Conservation (phyloP, 2,329 filamentous ascomycete species). For the Colletotrichum cereale region DNA sequence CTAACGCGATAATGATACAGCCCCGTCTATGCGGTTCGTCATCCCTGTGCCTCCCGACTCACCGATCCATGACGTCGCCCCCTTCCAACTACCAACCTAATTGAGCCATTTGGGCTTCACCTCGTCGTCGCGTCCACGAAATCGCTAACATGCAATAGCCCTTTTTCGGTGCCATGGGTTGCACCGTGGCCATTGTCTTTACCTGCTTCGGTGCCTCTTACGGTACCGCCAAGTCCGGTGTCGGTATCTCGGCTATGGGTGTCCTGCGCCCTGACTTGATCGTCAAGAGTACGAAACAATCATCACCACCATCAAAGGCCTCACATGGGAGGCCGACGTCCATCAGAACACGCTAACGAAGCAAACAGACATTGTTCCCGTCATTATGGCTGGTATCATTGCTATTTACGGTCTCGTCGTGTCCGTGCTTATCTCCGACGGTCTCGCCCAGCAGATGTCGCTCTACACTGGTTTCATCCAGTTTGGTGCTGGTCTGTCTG, state of each 20-base stretch:
- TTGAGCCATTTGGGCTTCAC: constrained; percentile 40
- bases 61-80: constrained; percentile 42
- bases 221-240: constrained; percentile 98
- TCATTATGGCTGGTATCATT: constrained; percentile 99
- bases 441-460: constrained; percentile 77
- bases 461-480: constrained; percentile 89
- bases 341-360: constrained; percentile 39
- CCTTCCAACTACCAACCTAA: constrained; percentile 20
- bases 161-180: constrained; percentile 98
- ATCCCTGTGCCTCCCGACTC: constrained; percentile 41
- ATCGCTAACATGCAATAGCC: constrained; percentile 64
- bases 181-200: constrained; percentile 96
- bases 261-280: constrained; percentile 97
- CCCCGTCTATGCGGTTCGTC: constrained; percentile 99
- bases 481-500: constrained; percentile 84
- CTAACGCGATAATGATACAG: constrained; percentile 61
- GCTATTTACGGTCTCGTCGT: constrained; percentile 97
- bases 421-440: constrained; percentile 87
- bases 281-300: constrained; percentile 87
- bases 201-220: constrained; percentile 97
- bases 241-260: constrained; percentile 98
- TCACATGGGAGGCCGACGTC: not conserved
- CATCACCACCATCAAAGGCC: not conserved
- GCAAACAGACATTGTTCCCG: constrained; percentile 91
- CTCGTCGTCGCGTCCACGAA: constrained; percentile 25